Conservation (phyloP, 495 filamentous ascomycete genomes). For the Trypethelium eluteriae region DNA sequence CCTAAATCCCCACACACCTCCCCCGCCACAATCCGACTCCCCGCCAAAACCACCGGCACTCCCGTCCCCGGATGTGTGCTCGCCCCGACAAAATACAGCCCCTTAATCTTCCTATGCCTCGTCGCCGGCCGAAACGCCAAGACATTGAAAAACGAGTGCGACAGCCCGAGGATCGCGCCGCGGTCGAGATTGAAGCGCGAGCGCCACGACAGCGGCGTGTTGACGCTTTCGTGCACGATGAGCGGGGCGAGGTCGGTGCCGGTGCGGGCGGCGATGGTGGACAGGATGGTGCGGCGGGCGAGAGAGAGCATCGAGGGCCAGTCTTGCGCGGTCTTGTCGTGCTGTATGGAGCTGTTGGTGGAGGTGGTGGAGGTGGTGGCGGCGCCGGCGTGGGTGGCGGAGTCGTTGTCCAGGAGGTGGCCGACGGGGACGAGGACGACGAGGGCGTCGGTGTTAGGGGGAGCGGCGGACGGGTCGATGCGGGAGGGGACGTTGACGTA, state of each 20-base stretch:
- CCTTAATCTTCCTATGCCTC: slow-evolving; percentile 41
- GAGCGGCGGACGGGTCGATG: slow-evolving; percentile 58
- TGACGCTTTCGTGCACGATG: slow-evolving; percentile 52
- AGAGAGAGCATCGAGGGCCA: slow-evolving; percentile 47
- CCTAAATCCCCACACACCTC: slow-evolving; percentile 44
- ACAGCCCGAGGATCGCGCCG: slow-evolving; percentile 60
- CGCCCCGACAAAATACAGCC: slow-evolving; percentile 60
- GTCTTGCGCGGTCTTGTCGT: slow-evolving; percentile 39
- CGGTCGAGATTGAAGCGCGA: slow-evolving; percentile 60
- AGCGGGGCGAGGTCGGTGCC: slow-evolving; percentile 39
- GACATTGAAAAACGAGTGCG: slow-evolving; percentile 65
- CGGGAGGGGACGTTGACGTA: slow-evolving; percentile 65
- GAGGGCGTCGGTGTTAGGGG: slow-evolving; percentile 50
- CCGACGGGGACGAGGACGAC: slow-evolving; percentile 63
- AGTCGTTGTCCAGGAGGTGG: slow-evolving; percentile 42
- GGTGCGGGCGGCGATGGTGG: slow-evolving; percentile 49
- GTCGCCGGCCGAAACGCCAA: slow-evolving; percentile 56
- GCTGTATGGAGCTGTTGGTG: slow-evolving; percentile 7
- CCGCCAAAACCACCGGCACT: slow-evolving; percentile 60
- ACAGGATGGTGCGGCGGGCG: slow-evolving; percentile 47
- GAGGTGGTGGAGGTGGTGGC: slow-evolving; percentile 8
- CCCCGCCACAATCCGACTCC: slow-evolving; percentile 52
- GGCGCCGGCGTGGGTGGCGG: slow-evolving; percentile 30
- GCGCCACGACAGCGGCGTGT: slow-evolving; percentile 56
- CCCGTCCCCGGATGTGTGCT: slow-evolving; percentile 66